Evolutionary conservation across 2,329 filamentous ascomycete species (phyloP).

Genomic region (Exophiala sideris): DNA sequence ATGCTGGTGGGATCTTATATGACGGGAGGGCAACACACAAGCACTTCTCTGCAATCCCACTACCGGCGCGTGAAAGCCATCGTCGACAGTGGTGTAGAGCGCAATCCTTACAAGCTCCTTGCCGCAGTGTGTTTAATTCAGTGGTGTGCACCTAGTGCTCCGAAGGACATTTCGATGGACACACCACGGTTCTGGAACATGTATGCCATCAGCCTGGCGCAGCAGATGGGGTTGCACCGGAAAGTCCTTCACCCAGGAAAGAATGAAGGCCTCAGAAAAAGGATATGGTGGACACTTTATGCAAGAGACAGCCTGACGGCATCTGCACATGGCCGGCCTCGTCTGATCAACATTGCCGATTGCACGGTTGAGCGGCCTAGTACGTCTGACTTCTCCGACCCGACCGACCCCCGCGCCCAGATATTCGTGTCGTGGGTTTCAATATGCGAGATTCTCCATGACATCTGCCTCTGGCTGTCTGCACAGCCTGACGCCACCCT

Average conservation of each 20-base stretch:
- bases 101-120: conserved; percentile 16
- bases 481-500: conserved; percentile 4
- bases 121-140: conserved; percentile 15
- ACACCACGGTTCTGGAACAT: conserved; percentile 15
- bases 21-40: conserved; percentile 1
- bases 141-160: conserved; percentile 14
- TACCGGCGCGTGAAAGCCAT: conserved; percentile 16
- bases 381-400: conserved; percentile 13
- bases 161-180: conserved; percentile 16
- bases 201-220: conserved; percentile 14
- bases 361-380: conserved; percentile 11
- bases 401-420: conserved; percentile 9
- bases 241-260: conserved; percentile 1
- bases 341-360: conserved; percentile 12
- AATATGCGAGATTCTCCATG: conserved; percentile 13
- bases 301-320: conserved; percentile 17
- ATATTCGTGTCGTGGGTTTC: conserved; percentile 17
- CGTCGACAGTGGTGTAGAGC: conserved; percentile 13
- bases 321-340: conserved; percentile 15
- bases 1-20: conserved; percentile 7
- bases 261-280: conserved; percentile 8
- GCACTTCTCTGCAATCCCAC: conserved; percentile 1
- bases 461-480: conserved; percentile 14
- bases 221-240: conserved; percentile 17
- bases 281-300: conserved; percentile 19